Evolutionary conservation across 1,139 yeast species (phyloP).

Genomic region (Yamadazyma triangularis): DNA sequence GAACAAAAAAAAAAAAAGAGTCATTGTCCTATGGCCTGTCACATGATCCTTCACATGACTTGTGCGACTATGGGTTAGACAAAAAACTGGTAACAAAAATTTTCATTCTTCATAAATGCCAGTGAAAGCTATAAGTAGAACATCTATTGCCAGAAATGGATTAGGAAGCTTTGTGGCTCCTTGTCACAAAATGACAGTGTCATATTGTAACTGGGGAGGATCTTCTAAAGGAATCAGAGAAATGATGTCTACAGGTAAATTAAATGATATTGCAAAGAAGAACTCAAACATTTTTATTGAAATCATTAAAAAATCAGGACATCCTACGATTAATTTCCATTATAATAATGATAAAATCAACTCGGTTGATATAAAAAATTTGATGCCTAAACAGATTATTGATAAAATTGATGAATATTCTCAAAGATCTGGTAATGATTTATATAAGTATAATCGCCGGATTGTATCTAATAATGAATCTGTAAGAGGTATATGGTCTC

Average conservation of each 20-base stretch:
- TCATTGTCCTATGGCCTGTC: too few species aligned
- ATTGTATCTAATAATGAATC: slow-evolving; percentile 78
- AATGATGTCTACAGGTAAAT: slow-evolving; percentile 50
- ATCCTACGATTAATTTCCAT: slow-evolving; percentile 72
- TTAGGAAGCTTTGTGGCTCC: slow-evolving; percentile 74
- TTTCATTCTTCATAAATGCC: too few species aligned
- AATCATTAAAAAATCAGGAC: slow-evolving; percentile 68
- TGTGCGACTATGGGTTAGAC: too few species aligned
- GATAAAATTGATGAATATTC: slow-evolving; percentile 53
- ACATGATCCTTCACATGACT: too few species aligned
- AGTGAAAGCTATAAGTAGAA: slow-evolving; percentile 48
- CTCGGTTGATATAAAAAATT: slow-evolving; percentile 48
- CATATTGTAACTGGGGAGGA: slow-evolving; percentile 94
- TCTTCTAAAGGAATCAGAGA: slow-evolving; percentile 82
- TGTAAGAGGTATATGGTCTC: slow-evolving; percentile 98
- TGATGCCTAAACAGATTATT: slow-evolving; percentile 57
- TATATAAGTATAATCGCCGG: slow-evolving; percentile 51
- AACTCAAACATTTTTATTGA: slow-evolving; percentile 71
- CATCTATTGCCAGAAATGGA: slow-evolving; percentile 69
- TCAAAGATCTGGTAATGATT: slow-evolving; percentile 37
- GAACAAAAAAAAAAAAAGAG: too few species aligned
- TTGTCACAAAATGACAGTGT: slow-evolving; percentile 67
- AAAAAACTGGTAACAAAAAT: too few species aligned
- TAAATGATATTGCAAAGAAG: slow-evolving; percentile 52
- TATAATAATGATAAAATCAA: slow-evolving; percentile 38